Evolutionary conservation across 1,284 basidiomycete genomes (phyloP).

Genomic region (Butyriboletus pseudospeciosus): DNA sequence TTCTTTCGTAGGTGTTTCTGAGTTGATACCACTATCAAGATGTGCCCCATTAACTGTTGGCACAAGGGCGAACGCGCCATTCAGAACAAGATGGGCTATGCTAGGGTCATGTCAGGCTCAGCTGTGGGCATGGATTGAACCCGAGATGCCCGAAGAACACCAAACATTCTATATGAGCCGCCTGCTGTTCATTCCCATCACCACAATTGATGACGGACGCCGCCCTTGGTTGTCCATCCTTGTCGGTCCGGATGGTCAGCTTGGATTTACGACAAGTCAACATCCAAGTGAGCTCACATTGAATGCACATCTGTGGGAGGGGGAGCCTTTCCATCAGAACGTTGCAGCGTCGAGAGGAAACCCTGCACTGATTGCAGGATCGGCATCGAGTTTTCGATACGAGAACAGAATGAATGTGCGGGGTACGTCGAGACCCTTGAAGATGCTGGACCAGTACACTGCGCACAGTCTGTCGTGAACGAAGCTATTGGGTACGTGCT

Average conservation of each 20-base stretch:
- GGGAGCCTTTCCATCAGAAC: slow-evolving; percentile 51
- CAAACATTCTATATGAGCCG: slow-evolving; percentile 33
- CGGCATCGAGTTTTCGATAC: slow-evolving; percentile 55
- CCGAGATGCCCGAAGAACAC: slow-evolving; percentile 37
- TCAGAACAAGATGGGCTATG: slow-evolving; percentile 31
- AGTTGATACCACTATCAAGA: slow-evolving; percentile 1
- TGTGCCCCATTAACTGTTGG: too few species aligned
- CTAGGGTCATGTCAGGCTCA: slow-evolving; percentile 22
- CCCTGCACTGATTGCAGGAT: too few species aligned
- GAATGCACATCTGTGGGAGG: slow-evolving; percentile 46
- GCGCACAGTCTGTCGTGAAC: slow-evolving; percentile 41
- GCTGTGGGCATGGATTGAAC: slow-evolving; percentile 30
- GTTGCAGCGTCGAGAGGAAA: slow-evolving; percentile 12
- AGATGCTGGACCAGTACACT: slow-evolving; percentile 3
- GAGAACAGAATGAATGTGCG: slow-evolving; percentile 60
- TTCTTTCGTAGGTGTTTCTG: neutral
- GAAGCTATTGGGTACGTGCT: slow-evolving; percentile 52
- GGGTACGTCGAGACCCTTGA: slow-evolving; percentile 41
- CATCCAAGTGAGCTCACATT: slow-evolving; percentile 41
- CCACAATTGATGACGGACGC: slow-evolving; percentile 32
- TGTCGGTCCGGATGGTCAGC: slow-evolving; percentile 28
- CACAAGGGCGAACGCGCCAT: slow-evolving; percentile 38
- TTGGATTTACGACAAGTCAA: slow-evolving; percentile 44
- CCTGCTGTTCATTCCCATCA: slow-evolving; percentile 40
- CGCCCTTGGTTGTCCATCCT: slow-evolving; percentile 42